These are phyloP conservation scores for Cladosporium sp. DNA, from an alignment of 2,329 filamentous ascomycete species.

Conservation along the genomic window DNA sequence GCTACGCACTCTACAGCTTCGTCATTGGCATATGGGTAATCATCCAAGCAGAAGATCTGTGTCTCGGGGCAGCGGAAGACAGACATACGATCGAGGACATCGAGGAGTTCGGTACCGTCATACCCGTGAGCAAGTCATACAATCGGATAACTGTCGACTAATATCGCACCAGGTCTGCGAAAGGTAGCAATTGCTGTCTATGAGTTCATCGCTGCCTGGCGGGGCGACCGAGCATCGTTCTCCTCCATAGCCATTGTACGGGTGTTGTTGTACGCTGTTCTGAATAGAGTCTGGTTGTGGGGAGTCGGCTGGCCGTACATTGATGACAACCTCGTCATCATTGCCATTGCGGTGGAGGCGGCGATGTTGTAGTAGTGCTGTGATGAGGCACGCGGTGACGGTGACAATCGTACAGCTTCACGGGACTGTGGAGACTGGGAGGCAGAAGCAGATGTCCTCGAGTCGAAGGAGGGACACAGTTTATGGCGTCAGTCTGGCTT, in stretches of 20 bases:
- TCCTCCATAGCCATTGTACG: background rate
- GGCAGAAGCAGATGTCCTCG: background rate
- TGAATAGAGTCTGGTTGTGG: background rate
- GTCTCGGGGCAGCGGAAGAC: background rate
- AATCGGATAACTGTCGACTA: background rate
- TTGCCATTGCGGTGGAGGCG: background rate
- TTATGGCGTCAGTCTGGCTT: background rate
- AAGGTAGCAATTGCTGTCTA: background rate
- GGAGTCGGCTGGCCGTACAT: background rate
- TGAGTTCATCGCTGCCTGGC: background rate
- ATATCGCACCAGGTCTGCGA: background rate
- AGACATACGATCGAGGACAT: background rate
- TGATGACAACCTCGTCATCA: background rate
- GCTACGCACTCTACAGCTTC: background rate
- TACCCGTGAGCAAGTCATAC: background rate
- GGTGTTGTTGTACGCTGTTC: background rate
- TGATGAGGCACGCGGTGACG: background rate
- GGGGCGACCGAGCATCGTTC: background rate
- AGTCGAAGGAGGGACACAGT: background rate
- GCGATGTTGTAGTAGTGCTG: background rate
- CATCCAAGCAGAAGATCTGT: background rate
- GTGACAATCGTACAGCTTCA: background rate
- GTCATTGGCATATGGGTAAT: background rate
- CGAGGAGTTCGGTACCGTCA: background rate
- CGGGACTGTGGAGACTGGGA: background rate